phyloP scores from a whole-genome alignment of 768 basidiomycete genomes.

The Pulveroboletus sp. region DNA sequence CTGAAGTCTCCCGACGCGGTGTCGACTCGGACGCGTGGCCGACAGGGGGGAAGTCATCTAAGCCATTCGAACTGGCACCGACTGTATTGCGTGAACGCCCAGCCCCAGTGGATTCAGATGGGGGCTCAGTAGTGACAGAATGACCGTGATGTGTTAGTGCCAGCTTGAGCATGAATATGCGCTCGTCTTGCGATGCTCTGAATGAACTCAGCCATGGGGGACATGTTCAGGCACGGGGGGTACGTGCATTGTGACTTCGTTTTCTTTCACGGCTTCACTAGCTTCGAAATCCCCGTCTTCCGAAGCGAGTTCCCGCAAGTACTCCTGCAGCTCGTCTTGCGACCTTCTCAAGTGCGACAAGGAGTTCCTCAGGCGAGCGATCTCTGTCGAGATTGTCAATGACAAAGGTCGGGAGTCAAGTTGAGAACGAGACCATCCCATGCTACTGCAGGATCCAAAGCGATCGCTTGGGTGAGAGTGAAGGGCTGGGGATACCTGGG shows the following conservation, averaged over 20 bases:
- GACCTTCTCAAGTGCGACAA: slow-evolving; percentile 58
- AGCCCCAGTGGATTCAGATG: slow-evolving; percentile 2
- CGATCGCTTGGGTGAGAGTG: slow-evolving; percentile 58
- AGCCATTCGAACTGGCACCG: slow-evolving; percentile 12
- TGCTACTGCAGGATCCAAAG: slow-evolving; percentile 62
- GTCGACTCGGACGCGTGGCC: not conserved
- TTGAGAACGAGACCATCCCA: slow-evolving; percentile 53
- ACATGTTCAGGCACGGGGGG: slow-evolving; percentile 30
- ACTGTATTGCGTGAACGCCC: slow-evolving; percentile 1
- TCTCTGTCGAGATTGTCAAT: slow-evolving; percentile 45
- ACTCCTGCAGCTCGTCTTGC: slow-evolving; percentile 52
- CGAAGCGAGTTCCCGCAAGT: slow-evolving; percentile 35
- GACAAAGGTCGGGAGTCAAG: not conserved
- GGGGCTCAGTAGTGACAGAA: slow-evolving; percentile 29
- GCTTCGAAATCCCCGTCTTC: slow-evolving; percentile 53
- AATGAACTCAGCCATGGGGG: slow-evolving; percentile 11
- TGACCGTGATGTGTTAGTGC: slow-evolving; percentile 64
- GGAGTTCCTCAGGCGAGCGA: slow-evolving; percentile 70
- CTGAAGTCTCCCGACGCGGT: not conserved
- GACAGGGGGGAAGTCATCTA: slow-evolving; percentile 5
- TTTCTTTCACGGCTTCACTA: slow-evolving; percentile 61
- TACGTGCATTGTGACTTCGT: slow-evolving; percentile 61
- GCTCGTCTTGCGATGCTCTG: slow-evolving; percentile 77
- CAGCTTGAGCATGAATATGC: slow-evolving; percentile 63
- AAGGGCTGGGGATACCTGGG: slow-evolving; percentile 75